phyloP scores from a whole-genome alignment of 164 flowering plant species.

The Aristolochia californica region DNA sequence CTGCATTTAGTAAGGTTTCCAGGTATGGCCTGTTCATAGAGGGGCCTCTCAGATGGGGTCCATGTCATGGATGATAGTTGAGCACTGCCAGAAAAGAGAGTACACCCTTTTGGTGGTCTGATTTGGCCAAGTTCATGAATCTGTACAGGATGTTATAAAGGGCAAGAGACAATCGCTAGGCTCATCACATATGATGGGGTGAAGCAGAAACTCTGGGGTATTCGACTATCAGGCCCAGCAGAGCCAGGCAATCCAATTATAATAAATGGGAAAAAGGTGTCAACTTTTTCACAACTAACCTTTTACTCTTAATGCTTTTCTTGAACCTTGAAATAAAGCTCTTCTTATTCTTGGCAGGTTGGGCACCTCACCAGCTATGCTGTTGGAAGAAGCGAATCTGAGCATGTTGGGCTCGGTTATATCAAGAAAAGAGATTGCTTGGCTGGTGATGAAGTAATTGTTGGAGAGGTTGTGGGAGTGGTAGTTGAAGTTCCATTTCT shows the following conservation, averaged over 20 bases:
- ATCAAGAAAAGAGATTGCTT: conserved; percentile 52
- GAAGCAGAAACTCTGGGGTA: conserved; percentile 70
- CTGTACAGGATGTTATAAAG: conserved; percentile 76
- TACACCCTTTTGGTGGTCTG: too few species aligned
- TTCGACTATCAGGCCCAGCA: conserved; percentile 47
- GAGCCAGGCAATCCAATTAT: conserved; percentile 62
- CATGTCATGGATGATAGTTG: not conserved
- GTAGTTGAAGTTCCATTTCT: conserved; percentile 65
- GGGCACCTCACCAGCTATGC: conserved; percentile 76
- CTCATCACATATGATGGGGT: conserved; percentile 81
- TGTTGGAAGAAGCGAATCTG: conserved; percentile 32
- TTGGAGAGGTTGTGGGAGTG: conserved; percentile 51
- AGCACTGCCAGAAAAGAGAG: too few species aligned
- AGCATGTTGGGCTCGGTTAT: conserved; percentile 71
- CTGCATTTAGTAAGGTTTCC: too few species aligned
- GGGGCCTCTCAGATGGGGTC: not conserved
- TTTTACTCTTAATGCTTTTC: not conserved
- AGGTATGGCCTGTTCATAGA: too few species aligned
- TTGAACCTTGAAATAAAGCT: not conserved
- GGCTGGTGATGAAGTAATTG: conserved; percentile 36
- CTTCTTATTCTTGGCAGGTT: conserved; percentile 30
- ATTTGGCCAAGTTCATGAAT: not conserved
- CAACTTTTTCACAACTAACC: not conserved
- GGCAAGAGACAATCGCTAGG: conserved; percentile 82
- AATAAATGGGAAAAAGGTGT: conserved; percentile 57